These are phyloP conservation scores for Colletotrichum truncatum DNA, from an alignment of 2,329 filamentous ascomycete genomes.

Conservation along the genomic window DNA sequence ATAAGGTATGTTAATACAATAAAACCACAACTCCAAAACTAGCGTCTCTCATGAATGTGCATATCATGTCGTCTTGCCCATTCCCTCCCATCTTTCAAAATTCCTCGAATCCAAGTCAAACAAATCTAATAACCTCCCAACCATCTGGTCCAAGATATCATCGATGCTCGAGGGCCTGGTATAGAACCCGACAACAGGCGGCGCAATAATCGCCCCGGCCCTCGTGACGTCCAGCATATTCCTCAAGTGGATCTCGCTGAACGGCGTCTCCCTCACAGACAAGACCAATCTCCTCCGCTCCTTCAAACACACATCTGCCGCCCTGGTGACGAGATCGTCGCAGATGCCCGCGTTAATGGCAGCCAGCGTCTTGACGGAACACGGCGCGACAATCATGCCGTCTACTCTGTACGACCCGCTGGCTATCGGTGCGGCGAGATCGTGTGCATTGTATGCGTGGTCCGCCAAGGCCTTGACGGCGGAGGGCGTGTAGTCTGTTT, in stretches of 20 bases:
- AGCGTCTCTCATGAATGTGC: too few species aligned
- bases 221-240: constrained; percentile 52
- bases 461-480: background rate
- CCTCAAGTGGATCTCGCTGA: constrained; percentile 54
- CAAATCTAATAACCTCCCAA: constrained; percentile 56
- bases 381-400: constrained; percentile 58
- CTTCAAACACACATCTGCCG: constrained; percentile 57
- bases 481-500: constrained; percentile 33
- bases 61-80: constrained; percentile 5
- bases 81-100: constrained; percentile 49
- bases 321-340: constrained; percentile 54
- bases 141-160: constrained; percentile 54
- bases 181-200: constrained; percentile 55
- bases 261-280: constrained; percentile 53
- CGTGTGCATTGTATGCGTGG: constrained; percentile 40
- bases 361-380: constrained; percentile 58
- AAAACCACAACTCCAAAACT: too few species aligned
- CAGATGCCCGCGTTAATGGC: constrained; percentile 50
- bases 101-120: constrained; percentile 51
- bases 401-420: constrained; percentile 52
- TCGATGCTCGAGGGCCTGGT: constrained; percentile 47
- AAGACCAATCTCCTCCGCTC: constrained; percentile 51
- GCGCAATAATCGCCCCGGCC: constrained; percentile 53
- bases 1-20: background rate
- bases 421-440: constrained; percentile 54